Base-by-base conservation (phyloP, 495 filamentous ascomycete species). In the Podospora pseudoanserina region DNA sequence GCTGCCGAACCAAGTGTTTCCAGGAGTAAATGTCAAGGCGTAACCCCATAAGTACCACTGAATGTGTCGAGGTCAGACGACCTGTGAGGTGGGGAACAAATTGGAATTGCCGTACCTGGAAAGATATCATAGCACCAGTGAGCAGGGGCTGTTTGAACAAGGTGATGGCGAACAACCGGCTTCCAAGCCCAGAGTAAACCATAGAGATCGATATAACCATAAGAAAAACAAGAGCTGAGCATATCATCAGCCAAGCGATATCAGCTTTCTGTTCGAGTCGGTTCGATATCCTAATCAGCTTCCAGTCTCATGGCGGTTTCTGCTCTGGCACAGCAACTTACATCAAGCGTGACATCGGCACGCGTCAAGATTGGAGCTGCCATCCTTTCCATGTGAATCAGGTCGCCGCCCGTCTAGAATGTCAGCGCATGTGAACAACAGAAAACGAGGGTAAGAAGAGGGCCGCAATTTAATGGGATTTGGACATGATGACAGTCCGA, bases 31-130 rank as follows among this genome's bases (percentile, higher is more conserved):
- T 2, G 55, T 26, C 23, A 58, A 26, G 23, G 55, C 23, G 23
- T 58, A 58, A 26, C 55, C 55, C 55, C 55, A 58, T 20, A 58
- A n/a, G 23, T 58, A 58, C 55, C 55, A 58, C 55, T 58, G 3
- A 2, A 19, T 20, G 23, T 23, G 23, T 23, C 23, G 23, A 23
- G 23, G 23, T 23, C 23, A 23, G 23, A 23, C 23, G 0, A 1
- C 23, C 23, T 23, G 23, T 23, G 23, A 23, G 1, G 23, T 23
- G 23, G 23, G 23, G 23, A 23, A 23, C 23, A 2, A 23, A 23
- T 23, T 23, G 23, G 1, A 23, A 23, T 23, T 23, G 23, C 23
- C 23, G 23, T 58, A 58, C 55, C 55, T 58, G 55, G 55, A 58
- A 58, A n/a, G 18, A 15, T 4, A 58, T 19, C 55, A 58, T 19